Evolutionary conservation across 257 asterid species (phyloP), one percentile per base, ranked within the genome.

Genomic region (Solanum peruvianum): DNA sequence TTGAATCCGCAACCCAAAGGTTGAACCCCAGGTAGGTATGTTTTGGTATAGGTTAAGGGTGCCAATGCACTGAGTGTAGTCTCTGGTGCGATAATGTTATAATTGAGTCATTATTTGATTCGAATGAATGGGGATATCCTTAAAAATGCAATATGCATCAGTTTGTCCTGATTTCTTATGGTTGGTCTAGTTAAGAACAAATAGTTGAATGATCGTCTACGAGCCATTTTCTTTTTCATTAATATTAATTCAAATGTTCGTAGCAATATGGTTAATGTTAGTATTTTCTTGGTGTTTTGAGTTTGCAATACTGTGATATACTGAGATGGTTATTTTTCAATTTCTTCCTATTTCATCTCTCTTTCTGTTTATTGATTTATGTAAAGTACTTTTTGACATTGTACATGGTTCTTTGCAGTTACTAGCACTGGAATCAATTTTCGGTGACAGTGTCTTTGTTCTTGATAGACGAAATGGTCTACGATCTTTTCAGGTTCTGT

Each of bases 401-500:
- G 9, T 64, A 12, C 56, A 87, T 71, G 70, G 87, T 70, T 41
- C 82, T 89, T 89, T 87, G 89, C 97, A 97, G 99, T 88, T 97
- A 80, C 93, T 95, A 81, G 99, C 90, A 7, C 77, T 97, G 95
- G 98, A 94, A 89, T 92, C 98, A 84, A 97, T 95, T 85, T 95
- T 93, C 88, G 97, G 98, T 39, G 95, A 95, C 35, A 90, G 92
- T 76, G 85, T 95, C 83, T 85, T 91, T 66, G 82, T 93, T 87
- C 94, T 94, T 41, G 98, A 94, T 83, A 89, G 88, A 89, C 93
- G 86, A 84, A 91, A 86, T 81, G 95, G 92, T 88, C 89, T 94
- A 84, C 92, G 92, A 89, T 89, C 91, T 91, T 91, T 94, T 44
- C 95, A 94, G 99, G 99, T 97, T 88, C 31, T 88, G 58, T 89